phyloP scores from a whole-genome alignment of 2,329 filamentous ascomycete species.

The Aspergillus carbonarius region DNA sequence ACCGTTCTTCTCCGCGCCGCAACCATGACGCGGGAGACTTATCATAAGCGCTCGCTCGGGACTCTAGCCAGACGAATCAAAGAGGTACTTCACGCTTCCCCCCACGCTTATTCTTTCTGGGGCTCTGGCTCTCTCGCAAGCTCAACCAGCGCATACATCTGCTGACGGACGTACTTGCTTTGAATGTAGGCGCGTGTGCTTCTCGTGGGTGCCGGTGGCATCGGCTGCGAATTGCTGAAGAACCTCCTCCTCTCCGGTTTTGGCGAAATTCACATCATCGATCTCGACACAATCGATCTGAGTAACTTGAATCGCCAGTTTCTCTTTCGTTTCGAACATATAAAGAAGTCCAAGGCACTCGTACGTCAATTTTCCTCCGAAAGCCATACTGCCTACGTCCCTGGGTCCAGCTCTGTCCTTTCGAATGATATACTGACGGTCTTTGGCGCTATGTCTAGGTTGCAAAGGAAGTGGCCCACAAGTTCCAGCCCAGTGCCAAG shows the following conservation, averaged over 20 bases:
- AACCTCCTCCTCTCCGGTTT: slow-evolving; percentile 92
- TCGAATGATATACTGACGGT: slow-evolving; percentile 16
- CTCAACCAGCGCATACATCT: not conserved
- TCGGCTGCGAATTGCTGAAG: slow-evolving; percentile 96
- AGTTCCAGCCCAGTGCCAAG: slow-evolving; percentile 84
- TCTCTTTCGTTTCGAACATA: slow-evolving; percentile 92
- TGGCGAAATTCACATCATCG: slow-evolving; percentile 89
- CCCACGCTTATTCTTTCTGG: not conserved
- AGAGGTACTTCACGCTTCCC: slow-evolving; percentile 32
- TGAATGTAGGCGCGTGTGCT: slow-evolving; percentile 71
- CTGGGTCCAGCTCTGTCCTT: slow-evolving; percentile 2
- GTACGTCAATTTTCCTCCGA: slow-evolving; percentile 51
- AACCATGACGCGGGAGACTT: slow-evolving; percentile 42
- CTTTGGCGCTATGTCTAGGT: slow-evolving; percentile 56
- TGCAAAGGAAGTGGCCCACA: slow-evolving; percentile 84
- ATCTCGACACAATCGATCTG: slow-evolving; percentile 96
- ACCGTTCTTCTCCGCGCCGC: slow-evolving; percentile 9
- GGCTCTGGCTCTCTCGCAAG: too few relatives aligned
- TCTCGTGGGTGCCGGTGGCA: slow-evolving; percentile 94
- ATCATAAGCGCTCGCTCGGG: slow-evolving; percentile 46
- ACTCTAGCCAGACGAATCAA: slow-evolving; percentile 40
- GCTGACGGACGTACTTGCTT: not conserved
- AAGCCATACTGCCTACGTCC: slow-evolving; percentile 10
- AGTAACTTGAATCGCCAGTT: slow-evolving; percentile 98
- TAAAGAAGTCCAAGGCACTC: slow-evolving; percentile 94